Base-by-base conservation (phyloP, 2,329 filamentous ascomycete genomes). In the Ceratocystis albifundus region DNA sequence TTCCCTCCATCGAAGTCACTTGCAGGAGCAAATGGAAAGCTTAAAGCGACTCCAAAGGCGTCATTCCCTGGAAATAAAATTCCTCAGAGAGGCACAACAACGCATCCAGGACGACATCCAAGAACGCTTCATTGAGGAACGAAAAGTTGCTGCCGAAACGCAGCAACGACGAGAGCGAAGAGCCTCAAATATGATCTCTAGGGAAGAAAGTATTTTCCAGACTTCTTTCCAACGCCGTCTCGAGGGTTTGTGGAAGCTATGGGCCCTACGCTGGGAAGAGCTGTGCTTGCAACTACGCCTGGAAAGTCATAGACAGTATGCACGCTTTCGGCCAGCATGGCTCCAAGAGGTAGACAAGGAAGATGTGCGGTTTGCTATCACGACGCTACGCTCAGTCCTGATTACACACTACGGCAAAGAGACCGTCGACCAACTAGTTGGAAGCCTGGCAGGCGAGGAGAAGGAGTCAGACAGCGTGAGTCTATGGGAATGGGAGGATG, bases 401-500 rank as follows among this genome's bases (percentile, higher is more conserved):
- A 30, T 62, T 15, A 55, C 17, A 30, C 25, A 61, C 22, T 68
- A 68, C 50, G 67, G 67, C n/a, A 68, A 68, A 36, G 67, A 68
- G 28, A 22, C 67, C 3, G 61, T 66, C 2, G 67, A 68, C 20
- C 41, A 50, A 6, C 30, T 66, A 28, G 45, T 61, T 15, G 46
- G 55, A 12, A 28, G 25, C 36, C n/a, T 44, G 10, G 32, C 15
- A 32, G 61, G 41, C 4, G 53, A 46, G 25, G 45, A 32, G 5
- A 15, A 25, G 32, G 67, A 66, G 22, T 50, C 62, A 46, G 66
- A 66, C 53, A 50, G 41, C 15, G 44, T 44, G 15, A 68, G 67
- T 50, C 4, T 68, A 15, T 68, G 67, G 67, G 66, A 67, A 53
- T 67, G 66, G 66, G 67, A 68, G 50, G 67, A 61, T 22, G 63